Conservation (phyloP, 192 early-diverging fungal genomes). For the Entomortierella chlamydospora region DNA sequence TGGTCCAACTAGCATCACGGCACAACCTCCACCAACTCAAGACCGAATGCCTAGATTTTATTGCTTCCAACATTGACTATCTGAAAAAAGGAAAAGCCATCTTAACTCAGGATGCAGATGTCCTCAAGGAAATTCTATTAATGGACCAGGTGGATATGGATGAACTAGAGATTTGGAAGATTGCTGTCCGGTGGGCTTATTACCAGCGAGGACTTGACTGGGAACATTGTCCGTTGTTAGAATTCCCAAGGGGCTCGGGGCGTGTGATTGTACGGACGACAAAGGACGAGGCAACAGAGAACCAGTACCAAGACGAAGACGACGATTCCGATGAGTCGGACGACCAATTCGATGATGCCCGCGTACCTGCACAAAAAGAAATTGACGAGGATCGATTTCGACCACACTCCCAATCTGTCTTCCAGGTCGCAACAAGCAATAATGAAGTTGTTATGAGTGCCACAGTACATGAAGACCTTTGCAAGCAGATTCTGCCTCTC, state of each 20-base stretch:
- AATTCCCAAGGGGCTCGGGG: conserved; percentile 37
- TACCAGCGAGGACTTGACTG: conserved; percentile 41
- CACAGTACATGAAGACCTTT: conserved; percentile 34
- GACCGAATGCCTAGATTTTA: conserved; percentile 45
- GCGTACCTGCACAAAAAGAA: not conserved
- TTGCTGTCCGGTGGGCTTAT: conserved; percentile 45
- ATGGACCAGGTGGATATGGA: conserved; percentile 52
- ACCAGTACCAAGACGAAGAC: not conserved
- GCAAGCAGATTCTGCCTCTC: conserved; percentile 14
- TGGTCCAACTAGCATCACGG: conserved; percentile 27
- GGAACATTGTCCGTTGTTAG: conserved; percentile 34
- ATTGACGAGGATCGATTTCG: conserved; percentile 35
- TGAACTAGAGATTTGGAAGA: conserved; percentile 55
- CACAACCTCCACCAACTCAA: conserved; percentile 24
- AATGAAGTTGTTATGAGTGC: conserved; percentile 15
- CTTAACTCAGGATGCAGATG: conserved; percentile 23
- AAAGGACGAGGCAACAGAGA: conserved; percentile 1
- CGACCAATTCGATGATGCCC: conserved; percentile 7
- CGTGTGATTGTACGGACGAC: conserved; percentile 31
- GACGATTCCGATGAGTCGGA: conserved; percentile 2
- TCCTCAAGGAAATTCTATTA: conserved; percentile 41
- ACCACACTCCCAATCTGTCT: conserved; percentile 28
- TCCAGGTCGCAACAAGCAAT: conserved; percentile 11
- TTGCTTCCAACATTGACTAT: conserved; percentile 41
- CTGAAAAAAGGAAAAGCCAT: conserved; percentile 39